Evolutionary conservation across 768 basidiomycete genomes (phyloP).

Genomic region (Suillus clintonianus): DNA sequence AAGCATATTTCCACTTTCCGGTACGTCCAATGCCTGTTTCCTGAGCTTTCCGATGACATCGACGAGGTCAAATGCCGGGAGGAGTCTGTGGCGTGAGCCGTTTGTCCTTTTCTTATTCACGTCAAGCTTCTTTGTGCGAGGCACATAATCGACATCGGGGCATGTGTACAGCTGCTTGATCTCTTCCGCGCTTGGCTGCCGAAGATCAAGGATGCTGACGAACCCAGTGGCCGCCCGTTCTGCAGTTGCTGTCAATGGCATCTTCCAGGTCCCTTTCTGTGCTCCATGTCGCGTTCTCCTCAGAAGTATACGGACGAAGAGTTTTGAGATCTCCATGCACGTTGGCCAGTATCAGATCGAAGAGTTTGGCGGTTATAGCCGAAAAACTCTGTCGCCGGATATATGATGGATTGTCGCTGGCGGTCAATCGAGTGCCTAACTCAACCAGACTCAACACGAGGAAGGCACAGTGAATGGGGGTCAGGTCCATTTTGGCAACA

Average conservation of each 20-base stretch:
- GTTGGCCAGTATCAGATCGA: slow-evolving; percentile 52
- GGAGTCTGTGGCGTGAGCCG: slow-evolving; percentile 50
- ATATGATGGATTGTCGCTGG: slow-evolving; percentile 68
- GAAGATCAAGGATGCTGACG: slow-evolving; percentile 53
- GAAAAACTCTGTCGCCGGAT: slow-evolving; percentile 71
- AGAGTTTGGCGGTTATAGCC: slow-evolving; percentile 88
- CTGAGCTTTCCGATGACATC: slow-evolving; percentile 48
- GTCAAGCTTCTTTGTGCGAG: slow-evolving; percentile 33
- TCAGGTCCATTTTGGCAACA: slow-evolving; percentile 32
- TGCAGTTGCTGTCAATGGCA: slow-evolving; percentile 48
- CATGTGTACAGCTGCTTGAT: slow-evolving; percentile 48
- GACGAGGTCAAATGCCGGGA: slow-evolving; percentile 70
- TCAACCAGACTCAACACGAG: slow-evolving; percentile 58
- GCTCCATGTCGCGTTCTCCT: slow-evolving; percentile 58
- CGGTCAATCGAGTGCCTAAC: slow-evolving; percentile 68
- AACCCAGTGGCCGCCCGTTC: slow-evolving; percentile 59
- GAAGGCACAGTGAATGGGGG: slow-evolving; percentile 54
- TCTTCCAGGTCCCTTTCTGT: slow-evolving; percentile 71
- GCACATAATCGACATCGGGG: slow-evolving; percentile 45
- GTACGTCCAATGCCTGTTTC: slow-evolving; percentile 29
- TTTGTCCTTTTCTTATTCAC: slow-evolving; percentile 32
- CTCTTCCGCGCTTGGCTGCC: slow-evolving; percentile 53
- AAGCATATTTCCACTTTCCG: slow-evolving; percentile 38
- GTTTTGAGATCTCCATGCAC: slow-evolving; percentile 75
- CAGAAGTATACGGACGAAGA: slow-evolving; percentile 63